A percentile compares a stretch with the other conserved stretches of the same genome.
phyloP scores from a whole-genome alignment of 768 basidiomycete genomes.

The Calocera cornea region DNA sequence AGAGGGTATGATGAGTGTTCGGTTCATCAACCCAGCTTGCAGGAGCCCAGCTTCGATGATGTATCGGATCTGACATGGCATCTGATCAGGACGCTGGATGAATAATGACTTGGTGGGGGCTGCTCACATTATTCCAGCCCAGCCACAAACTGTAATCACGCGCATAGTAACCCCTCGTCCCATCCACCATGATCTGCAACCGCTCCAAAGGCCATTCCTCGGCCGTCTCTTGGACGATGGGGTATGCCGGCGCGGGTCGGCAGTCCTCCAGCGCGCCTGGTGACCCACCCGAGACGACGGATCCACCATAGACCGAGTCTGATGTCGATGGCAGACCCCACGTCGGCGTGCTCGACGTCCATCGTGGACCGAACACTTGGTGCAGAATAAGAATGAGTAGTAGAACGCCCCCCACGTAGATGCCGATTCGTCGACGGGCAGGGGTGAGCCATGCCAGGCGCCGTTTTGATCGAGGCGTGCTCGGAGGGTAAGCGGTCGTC shows the following conservation, averaged over 20 bases:
- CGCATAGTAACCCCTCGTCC: conserved; percentile 11
- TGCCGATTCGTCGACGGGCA: not conserved
- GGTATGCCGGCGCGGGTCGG: not conserved
- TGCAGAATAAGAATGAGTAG: not conserved
- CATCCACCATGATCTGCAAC: conserved; percentile 20
- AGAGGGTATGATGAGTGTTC: conserved; percentile 33
- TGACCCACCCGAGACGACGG: not conserved
- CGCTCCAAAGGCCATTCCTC: conserved; percentile 22
- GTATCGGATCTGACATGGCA: conserved; percentile 30
- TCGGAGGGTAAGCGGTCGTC: not conserved
- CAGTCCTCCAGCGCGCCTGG: not conserved
- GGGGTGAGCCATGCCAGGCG: not conserved
- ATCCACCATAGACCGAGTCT: not conserved
- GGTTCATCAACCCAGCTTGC: conserved; percentile 33
- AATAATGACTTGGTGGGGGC: not conserved
- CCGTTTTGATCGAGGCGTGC: not conserved
- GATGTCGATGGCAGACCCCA: not conserved
- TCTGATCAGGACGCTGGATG: not conserved
- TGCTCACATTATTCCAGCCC: conserved; percentile 12
- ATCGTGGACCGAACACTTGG: not conserved
- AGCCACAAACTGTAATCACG: conserved; percentile 8
- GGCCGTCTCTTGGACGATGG: not conserved
- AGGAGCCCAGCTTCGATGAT: conserved; percentile 35
- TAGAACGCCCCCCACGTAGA: not conserved
- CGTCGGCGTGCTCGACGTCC: not conserved